Evolutionary conservation across 1,284 basidiomycete species (phyloP), one percentile per base, ranked within the genome.

Genomic region (Salmacisia buchloeana): DNA sequence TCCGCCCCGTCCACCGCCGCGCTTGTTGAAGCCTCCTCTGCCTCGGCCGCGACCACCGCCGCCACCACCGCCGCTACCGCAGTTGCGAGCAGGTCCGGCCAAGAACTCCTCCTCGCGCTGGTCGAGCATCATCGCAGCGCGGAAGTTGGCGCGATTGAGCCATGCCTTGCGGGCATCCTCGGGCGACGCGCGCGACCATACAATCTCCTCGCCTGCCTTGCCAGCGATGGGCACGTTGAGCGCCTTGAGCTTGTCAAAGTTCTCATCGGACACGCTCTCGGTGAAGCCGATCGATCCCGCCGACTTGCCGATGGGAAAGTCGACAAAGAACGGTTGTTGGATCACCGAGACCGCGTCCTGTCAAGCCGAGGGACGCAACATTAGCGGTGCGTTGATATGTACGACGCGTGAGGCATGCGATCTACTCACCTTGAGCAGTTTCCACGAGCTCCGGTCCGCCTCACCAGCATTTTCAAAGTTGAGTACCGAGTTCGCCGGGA

Each of bases 401-500:
- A 49, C 61, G 66, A 1, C 71, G 77, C 33, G 75, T 73, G 56
- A 72, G 73, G 21, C 9, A 52, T 18, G 69, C 70, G 45, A 72
- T 41, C 10, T 71, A 62, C 74, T 74, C 66, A 82, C 82, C 80
- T 84, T 84, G 69, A 84, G 78, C 49, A 81, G 78, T 75, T 83
- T 83, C 81, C 82, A 83, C 72, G 83, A 81, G 27, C 77, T 77
- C 38, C 39, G 25, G 2, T 54, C 27, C 12, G 70, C 72, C 63
- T 80, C 77, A 38, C 81, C 73, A 12, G 74, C 78, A 57, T 75
- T 75, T 10, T 68, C 74, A 72, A 91, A 91, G 76, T 86, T 87
- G 67, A 94, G 81, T 1, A 90, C 88, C 9, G 88, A 87, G 18
- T 88, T 86, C 72, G 85, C 85, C 23, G 88, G 88, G 65, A 82